Evolutionary conservation across 108 stramenopile genomes (phyloP).

Genomic region (Epithemia pelagica): DNA sequence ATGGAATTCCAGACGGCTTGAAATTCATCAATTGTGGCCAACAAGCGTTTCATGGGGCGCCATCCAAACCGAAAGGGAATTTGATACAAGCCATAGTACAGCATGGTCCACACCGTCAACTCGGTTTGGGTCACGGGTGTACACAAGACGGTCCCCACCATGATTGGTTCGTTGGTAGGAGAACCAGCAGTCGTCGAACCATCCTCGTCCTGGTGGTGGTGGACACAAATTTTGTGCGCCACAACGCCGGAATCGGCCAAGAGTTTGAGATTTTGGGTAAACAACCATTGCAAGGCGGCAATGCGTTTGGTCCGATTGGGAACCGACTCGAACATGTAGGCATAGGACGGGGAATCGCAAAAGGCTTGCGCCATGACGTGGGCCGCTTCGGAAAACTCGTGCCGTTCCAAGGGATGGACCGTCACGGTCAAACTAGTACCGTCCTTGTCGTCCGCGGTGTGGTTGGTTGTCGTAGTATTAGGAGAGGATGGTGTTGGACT

Average conservation of each 20-base stretch:
- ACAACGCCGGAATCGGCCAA: background rate
- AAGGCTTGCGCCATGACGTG: constrained; percentile 21
- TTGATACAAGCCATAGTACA: constrained; percentile 7
- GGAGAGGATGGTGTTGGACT: too few relatives aligned
- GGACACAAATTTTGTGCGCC: constrained; percentile 2
- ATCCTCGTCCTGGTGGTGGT: background rate
- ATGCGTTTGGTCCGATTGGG: background rate
- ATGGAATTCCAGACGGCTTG: background rate
- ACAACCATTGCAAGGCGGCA: constrained; percentile 20
- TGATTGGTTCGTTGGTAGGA: background rate
- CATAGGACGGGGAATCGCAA: constrained; percentile 5
- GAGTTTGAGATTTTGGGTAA: constrained; percentile 11
- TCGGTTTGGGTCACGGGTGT: background rate
- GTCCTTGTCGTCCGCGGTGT: too few relatives aligned
- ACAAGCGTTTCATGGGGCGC: constrained; percentile 3
- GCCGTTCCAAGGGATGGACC: background rate
- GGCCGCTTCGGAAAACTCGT: constrained; percentile 15
- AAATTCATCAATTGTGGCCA: constrained; percentile 8
- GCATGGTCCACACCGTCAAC: constrained; percentile 11
- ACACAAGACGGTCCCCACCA: background rate
- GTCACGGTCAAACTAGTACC: too few relatives aligned
- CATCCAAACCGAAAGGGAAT: constrained; percentile 15
- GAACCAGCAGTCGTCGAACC: background rate
- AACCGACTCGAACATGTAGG: constrained; percentile 8
- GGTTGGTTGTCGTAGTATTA: too few relatives aligned